Evolutionary conservation across 768 basidiomycete genomes (phyloP).

Genomic region (Scleroderma bovista): DNA sequence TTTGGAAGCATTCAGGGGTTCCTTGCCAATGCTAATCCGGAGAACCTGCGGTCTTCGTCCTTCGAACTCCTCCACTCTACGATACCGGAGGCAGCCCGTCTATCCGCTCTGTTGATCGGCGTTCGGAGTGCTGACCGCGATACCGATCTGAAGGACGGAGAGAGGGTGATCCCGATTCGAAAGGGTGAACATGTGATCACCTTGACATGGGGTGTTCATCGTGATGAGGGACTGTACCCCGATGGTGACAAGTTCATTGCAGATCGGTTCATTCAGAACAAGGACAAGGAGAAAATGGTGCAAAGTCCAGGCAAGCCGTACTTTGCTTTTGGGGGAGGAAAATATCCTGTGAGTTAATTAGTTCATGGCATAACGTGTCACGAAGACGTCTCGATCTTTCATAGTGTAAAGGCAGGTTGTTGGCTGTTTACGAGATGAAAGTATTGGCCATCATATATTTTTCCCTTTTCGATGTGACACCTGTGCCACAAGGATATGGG

Average conservation of each 20-base stretch:
- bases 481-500: neutral
- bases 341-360: slow-evolving; percentile 16
- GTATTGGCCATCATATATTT: neutral
- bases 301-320: slow-evolving; percentile 12
- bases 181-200: slow-evolving; percentile 17
- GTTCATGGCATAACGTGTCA: neutral
- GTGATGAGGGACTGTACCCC: slow-evolving; percentile 8
- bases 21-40: slow-evolving; percentile 7
- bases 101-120: slow-evolving; percentile 13
- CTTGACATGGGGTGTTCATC: slow-evolving; percentile 16
- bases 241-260: slow-evolving; percentile 11
- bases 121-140: slow-evolving; percentile 13
- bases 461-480: neutral
- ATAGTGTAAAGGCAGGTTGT: neutral
- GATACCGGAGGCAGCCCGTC: slow-evolving; percentile 22
- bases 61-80: slow-evolving; percentile 18
- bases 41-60: slow-evolving; percentile 10
- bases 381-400: neutral
- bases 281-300: slow-evolving; percentile 9
- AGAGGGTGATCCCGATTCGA: slow-evolving; percentile 8
- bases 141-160: slow-evolving; percentile 9
- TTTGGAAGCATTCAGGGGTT: slow-evolving; percentile 10
- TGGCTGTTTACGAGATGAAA: neutral
- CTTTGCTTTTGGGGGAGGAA: slow-evolving; percentile 15
- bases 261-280: slow-evolving; percentile 16